Evolutionary conservation across 441 rosid genomes (phyloP), one percentile per base, ranked within the genome.

Genomic region (Croton laevigatus): DNA sequence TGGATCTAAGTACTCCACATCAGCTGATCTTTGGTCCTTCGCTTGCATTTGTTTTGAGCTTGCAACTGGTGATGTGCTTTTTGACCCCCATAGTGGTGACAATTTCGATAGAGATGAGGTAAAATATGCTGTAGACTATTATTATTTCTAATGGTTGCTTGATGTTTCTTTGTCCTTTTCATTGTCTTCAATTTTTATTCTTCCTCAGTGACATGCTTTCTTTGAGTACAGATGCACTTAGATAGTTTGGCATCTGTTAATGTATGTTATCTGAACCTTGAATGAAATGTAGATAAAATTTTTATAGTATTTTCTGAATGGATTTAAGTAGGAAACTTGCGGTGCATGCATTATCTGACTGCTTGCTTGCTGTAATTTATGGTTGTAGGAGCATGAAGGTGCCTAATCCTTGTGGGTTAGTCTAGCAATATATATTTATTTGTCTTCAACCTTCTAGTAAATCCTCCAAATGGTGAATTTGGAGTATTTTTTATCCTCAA

Each of bases 11-110:
- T 89, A 89, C 69, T 89, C 91, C 52, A 83, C 90, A 22, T 79
- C 94, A 8, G 94, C 91, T 8, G 94, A 89, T 80, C 83, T 87
- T 32, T 86, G 94, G 94, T 89, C 94, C 62, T 84, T 87, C 64
- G 89, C 91, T 54, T 87, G 94, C 76, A 89, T 89, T 75, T 89
- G 89, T 77, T 89, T 89, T 82, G 94, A 89, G 84, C 89, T 87
- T 74, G 90, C 88, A 58, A 86, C 91, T 5, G 91, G 94, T 12
- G 94, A 87, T 62, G 89, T 89, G 11, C 91, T 89, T 23, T 86
- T 87, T 77, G 94, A 89, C 77, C 94, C 91, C 59, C 94, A 89
- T 76, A 87, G 89, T 2, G 90, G 91, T 62, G 90, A 89, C 69
- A 89, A 87, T 63, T 89, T 78, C 58, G 90, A 82, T 51, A 86